phyloP scores from a whole-genome alignment of 2,329 filamentous ascomycete species.

The Talaromyces sp. region DNA sequence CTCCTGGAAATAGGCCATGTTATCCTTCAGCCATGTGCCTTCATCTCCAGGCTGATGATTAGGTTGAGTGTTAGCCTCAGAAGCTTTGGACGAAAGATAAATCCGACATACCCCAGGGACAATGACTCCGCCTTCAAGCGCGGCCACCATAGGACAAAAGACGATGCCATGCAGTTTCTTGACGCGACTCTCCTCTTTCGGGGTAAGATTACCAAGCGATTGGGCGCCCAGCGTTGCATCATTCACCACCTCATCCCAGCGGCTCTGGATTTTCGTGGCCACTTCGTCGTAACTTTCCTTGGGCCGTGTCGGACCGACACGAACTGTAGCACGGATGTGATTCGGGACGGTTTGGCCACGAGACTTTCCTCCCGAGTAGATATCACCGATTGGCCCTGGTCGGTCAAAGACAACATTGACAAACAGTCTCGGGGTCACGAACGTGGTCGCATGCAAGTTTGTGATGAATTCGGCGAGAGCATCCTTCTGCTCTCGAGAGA shows the following conservation, averaged over 20 bases:
- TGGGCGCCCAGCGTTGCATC: constrained; percentile 4
- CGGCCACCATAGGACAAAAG: constrained; percentile 17
- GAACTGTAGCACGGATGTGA: constrained; percentile 7
- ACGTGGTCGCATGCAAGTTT: constrained; percentile 16
- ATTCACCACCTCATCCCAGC: constrained; percentile 16
- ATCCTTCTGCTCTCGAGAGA: constrained; percentile 15
- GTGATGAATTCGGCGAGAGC: constrained; percentile 16
- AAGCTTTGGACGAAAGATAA: neutral
- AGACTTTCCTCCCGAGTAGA: constrained; percentile 14
- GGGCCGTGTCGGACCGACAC: constrained; percentile 12
- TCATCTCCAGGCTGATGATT: constrained; percentile 15
- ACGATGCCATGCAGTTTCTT: constrained; percentile 15
- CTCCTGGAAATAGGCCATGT: constrained; percentile 17
- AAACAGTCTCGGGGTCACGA: constrained; percentile 17
- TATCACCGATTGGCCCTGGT: constrained; percentile 5
- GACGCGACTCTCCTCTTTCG: neutral
- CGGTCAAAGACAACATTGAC: constrained; percentile 17
- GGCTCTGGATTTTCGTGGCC: constrained; percentile 14
- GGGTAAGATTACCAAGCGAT: neutral
- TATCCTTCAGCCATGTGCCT: constrained; percentile 15
- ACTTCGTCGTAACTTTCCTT: constrained; percentile 17
- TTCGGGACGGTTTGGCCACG: constrained; percentile 11
- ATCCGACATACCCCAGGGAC: constrained; percentile 16
- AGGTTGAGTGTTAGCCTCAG: neutral
- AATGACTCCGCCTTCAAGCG: constrained; percentile 16